A percentile compares a stretch with the other conserved stretches of the same genome.
These are phyloP conservation scores for Penicillium psychrosexuale DNA, from an alignment of 2,329 filamentous ascomycete genomes.

Conservation along the genomic window DNA sequence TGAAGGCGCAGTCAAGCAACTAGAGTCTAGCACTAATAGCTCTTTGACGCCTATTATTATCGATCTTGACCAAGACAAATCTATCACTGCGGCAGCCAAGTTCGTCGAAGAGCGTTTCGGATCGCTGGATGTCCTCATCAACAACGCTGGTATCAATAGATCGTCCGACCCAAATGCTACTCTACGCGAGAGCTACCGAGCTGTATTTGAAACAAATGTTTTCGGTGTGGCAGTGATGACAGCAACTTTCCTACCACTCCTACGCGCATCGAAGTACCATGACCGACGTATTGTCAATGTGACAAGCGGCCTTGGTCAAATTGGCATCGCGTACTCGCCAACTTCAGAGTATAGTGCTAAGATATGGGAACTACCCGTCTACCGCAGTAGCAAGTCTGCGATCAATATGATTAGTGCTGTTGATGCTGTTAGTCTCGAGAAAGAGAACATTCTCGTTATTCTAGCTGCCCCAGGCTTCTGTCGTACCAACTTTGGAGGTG, in stretches of 20 bases:
- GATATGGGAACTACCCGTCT: neutral
- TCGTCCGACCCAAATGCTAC: neutral
- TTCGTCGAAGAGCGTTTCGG: neutral
- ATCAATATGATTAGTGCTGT: conserved; percentile 9
- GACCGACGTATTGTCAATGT: conserved; percentile 14
- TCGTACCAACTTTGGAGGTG: neutral
- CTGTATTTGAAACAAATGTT: neutral
- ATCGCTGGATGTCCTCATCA: neutral
- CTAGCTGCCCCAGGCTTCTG: neutral
- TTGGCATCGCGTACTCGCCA: conserved; percentile 4
- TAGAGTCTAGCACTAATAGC: neutral
- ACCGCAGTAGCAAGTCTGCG: conserved; percentile 4
- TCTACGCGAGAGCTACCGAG: neutral
- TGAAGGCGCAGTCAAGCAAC: neutral
- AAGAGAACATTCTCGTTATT: neutral
- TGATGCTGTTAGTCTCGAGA: neutral
- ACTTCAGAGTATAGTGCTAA: conserved; percentile 2
- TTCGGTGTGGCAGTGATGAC: neutral
- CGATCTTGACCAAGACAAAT: neutral
- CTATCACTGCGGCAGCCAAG: neutral
- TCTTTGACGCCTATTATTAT: neutral
- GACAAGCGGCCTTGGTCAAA: conserved; percentile 4
- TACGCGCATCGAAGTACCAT: conserved; percentile 7
- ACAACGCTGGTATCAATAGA: neutral
- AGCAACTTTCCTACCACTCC: conserved; percentile 1